Evolutionary conservation across 495 filamentous ascomycete species (phyloP).

Genomic region (Penicillium verhagenii): DNA sequence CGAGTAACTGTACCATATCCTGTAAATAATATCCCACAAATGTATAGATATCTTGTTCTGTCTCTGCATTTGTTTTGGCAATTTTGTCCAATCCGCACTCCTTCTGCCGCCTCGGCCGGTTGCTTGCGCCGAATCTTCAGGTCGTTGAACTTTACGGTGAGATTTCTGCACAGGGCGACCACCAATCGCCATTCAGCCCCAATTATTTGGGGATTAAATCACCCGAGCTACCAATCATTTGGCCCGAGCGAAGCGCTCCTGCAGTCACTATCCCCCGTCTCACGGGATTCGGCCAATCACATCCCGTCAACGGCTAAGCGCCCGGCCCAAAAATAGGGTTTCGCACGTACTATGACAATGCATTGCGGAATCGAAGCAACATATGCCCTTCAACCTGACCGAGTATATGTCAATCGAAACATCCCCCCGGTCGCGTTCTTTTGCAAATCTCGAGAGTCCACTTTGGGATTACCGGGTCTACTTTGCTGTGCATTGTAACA

Average conservation of each 20-base stretch:
- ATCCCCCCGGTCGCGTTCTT: slow-evolving; percentile 16
- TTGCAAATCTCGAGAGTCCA: not conserved
- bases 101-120: slow-evolving; percentile 1
- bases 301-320: slow-evolving; percentile 18
- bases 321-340: slow-evolving; percentile 24
- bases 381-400: slow-evolving; percentile 1
- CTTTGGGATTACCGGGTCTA: slow-evolving; percentile 6
- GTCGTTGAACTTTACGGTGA: slow-evolving; percentile 14
- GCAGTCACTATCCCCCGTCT: slow-evolving; percentile 17
- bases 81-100: not conserved
- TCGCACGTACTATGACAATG: slow-evolving; percentile 20
- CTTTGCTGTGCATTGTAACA: not conserved
- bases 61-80: not conserved
- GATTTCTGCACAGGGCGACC: slow-evolving; percentile 10
- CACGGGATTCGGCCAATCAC: slow-evolving; percentile 25
- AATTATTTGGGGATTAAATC: not conserved
- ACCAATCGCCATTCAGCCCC: slow-evolving; percentile 11
- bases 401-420: slow-evolving; percentile 25
- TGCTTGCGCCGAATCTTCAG: slow-evolving; percentile 12
- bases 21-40: slow-evolving; percentile 30
- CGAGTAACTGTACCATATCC: slow-evolving; percentile 28
- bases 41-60: slow-evolving; percentile 18
- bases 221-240: slow-evolving; percentile 14
- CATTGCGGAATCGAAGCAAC: slow-evolving; percentile 7
- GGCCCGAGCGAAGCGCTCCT: slow-evolving; percentile 17